Base-by-base conservation (phyloP, 148 eudicot genomes). In the Rhododendron griersonianum region DNA sequence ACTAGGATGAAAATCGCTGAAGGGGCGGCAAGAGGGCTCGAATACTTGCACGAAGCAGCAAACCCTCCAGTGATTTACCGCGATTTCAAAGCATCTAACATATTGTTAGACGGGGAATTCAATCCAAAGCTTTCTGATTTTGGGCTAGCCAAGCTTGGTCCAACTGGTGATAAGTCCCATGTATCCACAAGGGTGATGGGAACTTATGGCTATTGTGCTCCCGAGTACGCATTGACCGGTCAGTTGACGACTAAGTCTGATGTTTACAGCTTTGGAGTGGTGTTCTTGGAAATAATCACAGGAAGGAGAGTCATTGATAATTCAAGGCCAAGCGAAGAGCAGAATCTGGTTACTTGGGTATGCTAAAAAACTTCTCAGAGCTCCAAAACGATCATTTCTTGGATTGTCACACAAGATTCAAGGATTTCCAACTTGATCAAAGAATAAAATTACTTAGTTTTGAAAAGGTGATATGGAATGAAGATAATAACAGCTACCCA, bases 261-360 rank as follows among this genome's bases (percentile, higher is more conserved):
- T 61, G 97, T 95, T 18, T 95, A 95, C 80, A 95, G 98, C 88
- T 95, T 94, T 84, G 98, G 98, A 47, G 98, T 95, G 18, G 97
- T 95, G 86, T 94, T 95, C 76, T 92, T 95, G 85, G 98, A 95
- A 90, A 85, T 95, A 41, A 95, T 95, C 86, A 92, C 96, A 0
- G 98, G 98, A 65, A 90, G 96, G 79, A 88, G 98, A 91, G 98
- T 94, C 82, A 93, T 95, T 33, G 97, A 95, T 86, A 88, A 47
- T 55, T 86, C 88, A 84, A 91, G 91, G 82, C 93, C 95, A 19
- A 89, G 83, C 23, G 93, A 94, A 51, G 97, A 95, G 86, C 95
- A 95, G 30, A 94, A 95, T 86, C 91, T 95, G 78, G 91, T 95
- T n/a, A 30, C 82, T 75, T 95, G 98, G 98, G 98, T 95, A 93